Conservation (phyloP, 345 rosid genomes). For the Cardiospermum halicacabum region DNA sequence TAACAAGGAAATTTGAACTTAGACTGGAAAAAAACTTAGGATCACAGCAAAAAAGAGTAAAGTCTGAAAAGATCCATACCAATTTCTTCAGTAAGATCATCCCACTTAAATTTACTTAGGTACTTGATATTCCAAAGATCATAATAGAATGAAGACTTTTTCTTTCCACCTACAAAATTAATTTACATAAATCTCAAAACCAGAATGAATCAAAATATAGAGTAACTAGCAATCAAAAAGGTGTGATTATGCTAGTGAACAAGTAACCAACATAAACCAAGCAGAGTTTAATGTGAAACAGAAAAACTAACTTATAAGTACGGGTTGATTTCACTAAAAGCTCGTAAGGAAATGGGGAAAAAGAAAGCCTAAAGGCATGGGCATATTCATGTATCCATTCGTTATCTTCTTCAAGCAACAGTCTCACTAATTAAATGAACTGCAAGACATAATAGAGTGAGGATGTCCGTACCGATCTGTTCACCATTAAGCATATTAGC, state of each 20-base stretch:
- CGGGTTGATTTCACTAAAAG: neutral
- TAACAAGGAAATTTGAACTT: conserved; percentile 22
- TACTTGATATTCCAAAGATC: conserved; percentile 96
- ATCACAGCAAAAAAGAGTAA: neutral
- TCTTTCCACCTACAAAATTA: conserved; percentile 66
- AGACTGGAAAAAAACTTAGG: conserved; percentile 6
- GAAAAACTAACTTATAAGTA: neutral
- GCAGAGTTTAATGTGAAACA: neutral
- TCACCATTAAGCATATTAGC: conserved; percentile 87
- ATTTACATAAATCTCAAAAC: conserved; percentile 10
- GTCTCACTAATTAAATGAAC: neutral
- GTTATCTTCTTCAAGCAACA: neutral
- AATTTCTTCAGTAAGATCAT: conserved; percentile 81
- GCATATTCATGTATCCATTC: neutral
- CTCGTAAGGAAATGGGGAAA: too few species aligned
- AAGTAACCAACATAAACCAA: neutral
- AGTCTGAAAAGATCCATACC: conserved; percentile 36
- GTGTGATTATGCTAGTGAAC: neutral
- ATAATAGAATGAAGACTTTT: conserved; percentile 67
- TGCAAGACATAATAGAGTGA: neutral
- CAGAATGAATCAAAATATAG: neutral
- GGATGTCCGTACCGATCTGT: conserved; percentile 58
- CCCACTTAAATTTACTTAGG: conserved; percentile 95
- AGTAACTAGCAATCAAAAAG: neutral
- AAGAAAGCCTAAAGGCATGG: neutral